Evolutionary conservation across 2,329 filamentous ascomycete species (phyloP), one percentile per base, ranked within the genome.

Genomic region (Colletotrichum sp.): DNA sequence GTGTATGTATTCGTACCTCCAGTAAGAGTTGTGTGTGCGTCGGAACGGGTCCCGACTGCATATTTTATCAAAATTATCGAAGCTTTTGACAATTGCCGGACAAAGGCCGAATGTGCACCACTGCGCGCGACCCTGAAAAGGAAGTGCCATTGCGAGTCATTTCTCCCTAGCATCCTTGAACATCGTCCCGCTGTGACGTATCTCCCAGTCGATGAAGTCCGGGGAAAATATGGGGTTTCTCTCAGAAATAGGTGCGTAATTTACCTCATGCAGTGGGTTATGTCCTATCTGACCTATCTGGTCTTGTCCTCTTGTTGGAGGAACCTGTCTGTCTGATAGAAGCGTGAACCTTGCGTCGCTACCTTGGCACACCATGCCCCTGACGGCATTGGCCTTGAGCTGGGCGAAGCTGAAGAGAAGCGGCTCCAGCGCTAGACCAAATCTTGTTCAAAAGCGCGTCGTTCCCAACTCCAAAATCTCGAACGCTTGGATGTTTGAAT

Each of bases 361-460:
- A 43, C 39, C 18, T 43, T 70, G 71, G 66, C 71, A 63, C 71
- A 13, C 65, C 36, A 59, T 74, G n/a, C 36, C 63, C 30, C 57
- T 67, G 57, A n/a, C 26, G 52, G 67, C 30, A 32, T 69, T 61
- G 24, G 32, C 28, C 15, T 57, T 24, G 24, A 28, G 52, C 26
- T 70, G 57, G 63, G 26, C 26, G 57, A 70, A 48, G 43, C 30
- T 52, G 65, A 55, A 36, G 43, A 59, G 48, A 57, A 34, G 36
- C 28, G 57, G 64, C 61, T 36, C 26, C 64, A 28, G 73, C 28
- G 64, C 70, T 68, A 59, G 59, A 60, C 48, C 57, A 30, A 28
- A 21, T 73, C 60, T 73, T 72, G 65, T 75, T 69, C 70, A 76
- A 76, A 74, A 73, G 59, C 70, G 64, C 64, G 30, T 74, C n/a